phyloP scores from a whole-genome alignment of 495 filamentous ascomycete species.

The Aspergillus sparsus region DNA sequence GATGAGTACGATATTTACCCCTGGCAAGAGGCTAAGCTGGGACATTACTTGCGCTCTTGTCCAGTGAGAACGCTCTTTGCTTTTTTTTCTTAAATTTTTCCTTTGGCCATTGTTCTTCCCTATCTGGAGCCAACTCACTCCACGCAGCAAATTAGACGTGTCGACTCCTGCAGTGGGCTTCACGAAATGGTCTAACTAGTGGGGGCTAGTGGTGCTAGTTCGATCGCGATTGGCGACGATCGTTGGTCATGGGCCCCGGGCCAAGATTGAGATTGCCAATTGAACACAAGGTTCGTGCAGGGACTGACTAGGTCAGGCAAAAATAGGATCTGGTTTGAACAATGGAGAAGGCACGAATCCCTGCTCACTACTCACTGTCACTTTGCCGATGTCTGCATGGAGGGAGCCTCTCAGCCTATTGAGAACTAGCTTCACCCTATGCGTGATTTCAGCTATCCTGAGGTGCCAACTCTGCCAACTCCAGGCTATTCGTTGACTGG shows the following conservation, averaged over 20 bases:
- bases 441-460: conserved; percentile 4
- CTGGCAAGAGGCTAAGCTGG: conserved; percentile 17
- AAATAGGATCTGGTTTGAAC: conserved; percentile 1
- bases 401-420: conserved; percentile 11
- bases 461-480: conserved; percentile 1
- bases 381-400: background rate
- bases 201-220: conserved; percentile 22
- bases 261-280: conserved; percentile 6
- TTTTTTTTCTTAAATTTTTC: conserved; percentile 3
- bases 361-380: conserved; percentile 8
- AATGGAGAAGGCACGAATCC: background rate
- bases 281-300: conserved; percentile 12
- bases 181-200: conserved; percentile 21
- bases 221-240: conserved; percentile 19
- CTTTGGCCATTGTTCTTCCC: conserved; percentile 18
- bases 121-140: conserved; percentile 15
- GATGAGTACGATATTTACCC: conserved; percentile 10
- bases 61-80: conserved; percentile 16
- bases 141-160: conserved; percentile 23
- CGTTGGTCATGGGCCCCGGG: conserved; percentile 12
- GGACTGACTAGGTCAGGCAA: conserved; percentile 5
- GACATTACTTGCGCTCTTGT: conserved; percentile 8
- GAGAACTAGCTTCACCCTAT: conserved; percentile 7
- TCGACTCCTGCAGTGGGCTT: conserved; percentile 25
- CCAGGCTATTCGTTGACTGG: conserved; percentile 3